Evolutionary conservation across 106 monocot genomes (phyloP), one percentile per base, ranked within the genome.

Genomic region (Apostasia ramifera): DNA sequence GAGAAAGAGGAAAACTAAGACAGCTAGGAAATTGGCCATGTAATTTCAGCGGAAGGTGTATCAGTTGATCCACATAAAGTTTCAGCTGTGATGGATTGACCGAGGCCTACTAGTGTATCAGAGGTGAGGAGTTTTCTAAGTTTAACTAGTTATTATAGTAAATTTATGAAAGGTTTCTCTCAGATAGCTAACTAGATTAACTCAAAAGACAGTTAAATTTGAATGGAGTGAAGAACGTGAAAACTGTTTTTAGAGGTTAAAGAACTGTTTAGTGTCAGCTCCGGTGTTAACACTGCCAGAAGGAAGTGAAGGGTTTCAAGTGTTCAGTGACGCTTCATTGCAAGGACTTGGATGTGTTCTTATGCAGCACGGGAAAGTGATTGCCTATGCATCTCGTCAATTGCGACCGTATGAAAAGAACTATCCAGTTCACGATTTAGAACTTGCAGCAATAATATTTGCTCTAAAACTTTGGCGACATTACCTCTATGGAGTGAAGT

Each of bases 391-490:
- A 26, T 26, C 26, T 26, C 26, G 26, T 26, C 26, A 26, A 26
- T 26, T 26, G 26, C 26, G 26, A 26, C 0, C 0, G 26, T 0
- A 26, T 26, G 26, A 26, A 26, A 26, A 26, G 5, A 70, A 58
- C 56, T 70, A 70, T 40, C 56, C 4, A 9, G 0, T 2, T 11
- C 70, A 70, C 45, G 56, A 70, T 9, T 4, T 70, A 5, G 70
- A 70, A 41, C 44, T 57, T 2, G 56, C 56, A 8, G 43, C 10
- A 4, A 11, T 70, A 11, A 4, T 70, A 40, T 70, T 70, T 54
- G 44, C 66, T 2, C 14, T 47, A 5, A 66, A 47, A 4, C 2
- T 13, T 48, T 47, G 1, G 66, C 0, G 0, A 46, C n/a, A 66
- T 66, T 47, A 66, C n/a, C 47, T 66, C 0, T 51, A 51, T 51